Percentiles rank a stretch among this genome's conserved stretches.
phyloP scores from a whole-genome alignment of 2,329 filamentous ascomycete species.

The Fusarium equiseti region DNA sequence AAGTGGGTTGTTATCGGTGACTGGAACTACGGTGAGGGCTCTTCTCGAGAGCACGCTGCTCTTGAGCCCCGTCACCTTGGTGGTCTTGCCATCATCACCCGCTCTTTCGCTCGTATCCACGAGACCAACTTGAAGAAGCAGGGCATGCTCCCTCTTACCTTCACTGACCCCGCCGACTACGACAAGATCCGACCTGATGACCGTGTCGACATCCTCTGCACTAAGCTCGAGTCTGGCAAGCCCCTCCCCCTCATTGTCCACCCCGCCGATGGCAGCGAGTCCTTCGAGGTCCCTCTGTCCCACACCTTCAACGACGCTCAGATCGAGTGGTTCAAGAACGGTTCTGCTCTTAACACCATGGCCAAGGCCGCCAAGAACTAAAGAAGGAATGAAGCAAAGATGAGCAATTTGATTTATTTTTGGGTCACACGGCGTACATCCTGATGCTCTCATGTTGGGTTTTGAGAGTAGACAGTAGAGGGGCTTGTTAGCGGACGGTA shows the following conservation, averaged over 20 bases:
- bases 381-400: slow-evolving; percentile 36
- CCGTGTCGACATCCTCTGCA: slow-evolving; percentile 89
- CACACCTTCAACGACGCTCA: slow-evolving; percentile 99
- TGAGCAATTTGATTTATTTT: slow-evolving; percentile 40
- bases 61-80: slow-evolving; percentile 97
- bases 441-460: slow-evolving; percentile 46
- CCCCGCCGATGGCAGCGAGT: slow-evolving; percentile 80
- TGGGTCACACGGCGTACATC: slow-evolving; percentile 47
- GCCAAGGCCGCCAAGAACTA: slow-evolving; percentile 72
- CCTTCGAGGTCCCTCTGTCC: slow-evolving; percentile 84
- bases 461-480: slow-evolving; percentile 45
- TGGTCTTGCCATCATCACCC: slow-evolving; percentile 95
- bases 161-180: slow-evolving; percentile 94
- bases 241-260: slow-evolving; percentile 92
- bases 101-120: slow-evolving; percentile 98
- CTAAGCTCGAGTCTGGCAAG: slow-evolving; percentile 91
- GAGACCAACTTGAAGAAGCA: slow-evolving; percentile 99
- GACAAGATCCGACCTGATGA: slow-evolving; percentile 95
- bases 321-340: slow-evolving; percentile 99
- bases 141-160: slow-evolving; percentile 99
- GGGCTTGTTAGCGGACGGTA: slow-evolving; percentile 36
- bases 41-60: slow-evolving; percentile 97
- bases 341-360: slow-evolving; percentile 98
- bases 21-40: slow-evolving; percentile 99
- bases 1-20: slow-evolving; percentile 98